Base-by-base conservation (phyloP, 805 yeast genomes). In the Metschnikowia orientalis region DNA sequence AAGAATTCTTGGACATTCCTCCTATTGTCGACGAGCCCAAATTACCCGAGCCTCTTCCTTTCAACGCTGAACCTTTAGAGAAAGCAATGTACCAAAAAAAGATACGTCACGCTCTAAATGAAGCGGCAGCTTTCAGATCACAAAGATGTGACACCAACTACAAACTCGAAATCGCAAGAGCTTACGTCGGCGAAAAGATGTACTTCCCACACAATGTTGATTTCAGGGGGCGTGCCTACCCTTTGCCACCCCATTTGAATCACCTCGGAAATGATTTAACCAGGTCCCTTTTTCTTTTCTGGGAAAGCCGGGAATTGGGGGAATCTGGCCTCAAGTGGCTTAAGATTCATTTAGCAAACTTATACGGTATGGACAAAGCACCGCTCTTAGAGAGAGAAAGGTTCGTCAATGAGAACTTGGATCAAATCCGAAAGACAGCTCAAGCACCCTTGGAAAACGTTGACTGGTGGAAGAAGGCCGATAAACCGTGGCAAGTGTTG, bases 121-220 rank as follows among this genome's bases (percentile, higher is more conserved):
- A 75, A 26, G 79, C 78, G 40, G 75, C 83, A 8, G 67, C 81
- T 14, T 68, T 73, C 41, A 77, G 92, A 57, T 89, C 97, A 0
- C 83, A 81, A 54, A 76, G 98, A 57, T 92, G 98, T 63, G 97
- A 89, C 58, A 71, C 85, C 42, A 90, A 92, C 56, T 92, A 92
- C 57, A 92, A 87, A 56, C 62, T 92, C 32, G 98, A 92, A 57
- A 87, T 92, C 53, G 97, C 98, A 1, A 73, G 97, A 44, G 96
- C 95, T 0, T 81, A 58, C 60, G 82, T 72, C 37, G 94, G 94
- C 15, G 92, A 83, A 59, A 62, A 60, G 43, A 73, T 83, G 47
- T 82, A 72, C 51, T 83, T 83, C 63, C 92, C 94, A 6, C 90
- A 84, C 52, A 81, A 81, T 42, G 61, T 83, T 36, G 94, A 83